phyloP scores from a whole-genome alignment of 129 eudicot genomes.

The Saposhnikovia divaricata region DNA sequence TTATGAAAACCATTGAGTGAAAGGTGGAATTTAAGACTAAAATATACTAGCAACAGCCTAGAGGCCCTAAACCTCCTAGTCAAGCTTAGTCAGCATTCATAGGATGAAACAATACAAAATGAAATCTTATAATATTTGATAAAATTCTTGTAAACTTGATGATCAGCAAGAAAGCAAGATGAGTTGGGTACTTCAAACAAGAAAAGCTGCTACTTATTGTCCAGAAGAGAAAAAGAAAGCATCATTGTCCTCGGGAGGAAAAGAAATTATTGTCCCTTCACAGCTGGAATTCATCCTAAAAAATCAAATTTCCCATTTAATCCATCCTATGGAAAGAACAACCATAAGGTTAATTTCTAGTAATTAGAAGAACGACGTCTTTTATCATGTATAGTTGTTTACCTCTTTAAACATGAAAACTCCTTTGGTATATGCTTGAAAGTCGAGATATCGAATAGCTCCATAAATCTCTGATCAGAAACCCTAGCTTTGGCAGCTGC shows the following conservation, averaged over 20 bases:
- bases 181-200: constrained; percentile 14
- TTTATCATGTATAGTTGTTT: not conserved
- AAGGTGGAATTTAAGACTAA: not conserved
- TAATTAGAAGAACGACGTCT: constrained; percentile 7
- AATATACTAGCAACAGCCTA: not conserved
- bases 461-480: constrained; percentile 86
- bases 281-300: constrained; percentile 23
- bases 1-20: not conserved
- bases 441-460: constrained; percentile 60
- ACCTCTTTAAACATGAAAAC: constrained; percentile 51
- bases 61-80: not conserved
- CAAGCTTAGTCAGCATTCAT: not conserved
- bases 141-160: constrained; percentile 3
- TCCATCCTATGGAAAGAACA: constrained; percentile 15
- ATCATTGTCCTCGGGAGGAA: constrained; percentile 20
- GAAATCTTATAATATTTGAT: not conserved
- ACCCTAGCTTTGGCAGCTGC: constrained; percentile 95
- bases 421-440: constrained; percentile 46
- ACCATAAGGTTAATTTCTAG: constrained; percentile 6
- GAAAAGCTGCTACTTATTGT: constrained; percentile 11
- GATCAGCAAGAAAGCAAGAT: not conserved
- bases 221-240: constrained; percentile 22
- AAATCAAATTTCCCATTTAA: constrained; percentile 23
- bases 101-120: not conserved
- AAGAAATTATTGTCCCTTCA: constrained; percentile 19